A percentile compares a stretch with the other conserved stretches of the same genome.
Evolutionary conservation across 1,139 yeast genomes (phyloP).

Genomic region (Komagataea norvegica): DNA sequence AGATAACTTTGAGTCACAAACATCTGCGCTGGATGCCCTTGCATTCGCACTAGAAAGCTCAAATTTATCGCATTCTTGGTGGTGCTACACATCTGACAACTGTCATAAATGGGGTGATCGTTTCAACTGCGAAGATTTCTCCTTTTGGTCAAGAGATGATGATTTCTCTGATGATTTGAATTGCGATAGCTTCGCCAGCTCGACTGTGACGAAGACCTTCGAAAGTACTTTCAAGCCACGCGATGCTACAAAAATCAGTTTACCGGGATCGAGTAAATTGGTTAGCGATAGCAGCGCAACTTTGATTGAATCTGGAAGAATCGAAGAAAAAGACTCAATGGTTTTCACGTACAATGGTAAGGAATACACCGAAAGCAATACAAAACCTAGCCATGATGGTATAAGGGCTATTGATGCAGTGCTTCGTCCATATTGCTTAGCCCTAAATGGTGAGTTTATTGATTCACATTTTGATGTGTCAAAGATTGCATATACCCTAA

Average conservation of each 20-base stretch:
- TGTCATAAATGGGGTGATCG: conserved; percentile 80
- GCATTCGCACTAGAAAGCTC: conserved; percentile 72
- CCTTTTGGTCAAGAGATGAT: conserved; percentile 78
- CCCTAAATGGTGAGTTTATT: conserved; percentile 49
- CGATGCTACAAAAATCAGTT: neutral
- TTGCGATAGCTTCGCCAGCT: no score
- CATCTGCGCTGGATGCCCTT: conserved; percentile 79
- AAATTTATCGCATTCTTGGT: conserved; percentile 67
- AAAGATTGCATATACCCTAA: conserved; percentile 42
- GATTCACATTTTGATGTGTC: conserved; percentile 53
- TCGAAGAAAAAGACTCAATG: conserved; percentile 1
- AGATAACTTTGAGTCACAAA: conserved; percentile 68
- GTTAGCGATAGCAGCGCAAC: conserved; percentile 1
- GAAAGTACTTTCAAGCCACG: neutral
- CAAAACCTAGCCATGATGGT: conserved; percentile 43
- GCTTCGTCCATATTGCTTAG: conserved; percentile 65
- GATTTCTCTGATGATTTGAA: conserved; percentile 9
- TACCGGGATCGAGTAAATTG: conserved; percentile 1
- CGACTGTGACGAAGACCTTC: neutral
- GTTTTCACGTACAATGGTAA: neutral
- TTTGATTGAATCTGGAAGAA: conserved; percentile 1
- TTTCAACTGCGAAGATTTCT: conserved; percentile 93
- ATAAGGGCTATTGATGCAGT: conserved; percentile 67
- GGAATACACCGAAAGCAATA: neutral
- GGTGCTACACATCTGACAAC: conserved; percentile 79